A percentile compares a stretch with the other conserved stretches of the same genome.
Conservation (phyloP, 1,284 basidiomycete species). For the Cryptococcus maquisensis region DNA sequence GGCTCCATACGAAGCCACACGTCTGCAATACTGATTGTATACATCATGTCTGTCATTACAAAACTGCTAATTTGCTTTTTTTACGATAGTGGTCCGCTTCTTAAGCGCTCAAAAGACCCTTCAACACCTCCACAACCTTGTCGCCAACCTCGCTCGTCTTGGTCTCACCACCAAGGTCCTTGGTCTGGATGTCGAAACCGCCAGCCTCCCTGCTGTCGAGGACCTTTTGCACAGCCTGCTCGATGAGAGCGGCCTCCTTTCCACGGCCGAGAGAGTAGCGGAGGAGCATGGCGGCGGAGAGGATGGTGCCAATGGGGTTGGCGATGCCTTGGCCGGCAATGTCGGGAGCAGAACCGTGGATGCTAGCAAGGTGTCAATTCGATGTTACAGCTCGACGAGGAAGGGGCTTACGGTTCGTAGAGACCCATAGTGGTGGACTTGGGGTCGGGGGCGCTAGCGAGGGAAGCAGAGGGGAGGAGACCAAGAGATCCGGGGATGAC, state of each 20-base stretch:
- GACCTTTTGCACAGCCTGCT: slow-evolving; percentile 81
- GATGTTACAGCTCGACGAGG: background rate
- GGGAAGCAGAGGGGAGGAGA: slow-evolving; percentile 87
- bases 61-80: background rate
- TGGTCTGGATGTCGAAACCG: slow-evolving; percentile 75
- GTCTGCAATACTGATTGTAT: too few species aligned
- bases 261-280: slow-evolving; percentile 90
- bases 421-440: slow-evolving; percentile 70
- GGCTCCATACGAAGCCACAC: too few species aligned
- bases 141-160: slow-evolving; percentile 78
- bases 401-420: slow-evolving; percentile 71
- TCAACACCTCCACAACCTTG: slow-evolving; percentile 72
- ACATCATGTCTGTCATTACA: too few species aligned
- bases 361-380: slow-evolving; percentile 10
- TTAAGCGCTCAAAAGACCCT: slow-evolving; percentile 53
- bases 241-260: slow-evolving; percentile 75
- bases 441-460: slow-evolving; percentile 76
- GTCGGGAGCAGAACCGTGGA: slow-evolving; percentile 74
- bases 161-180: slow-evolving; percentile 78
- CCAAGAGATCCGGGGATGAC: slow-evolving; percentile 98
- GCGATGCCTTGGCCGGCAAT: slow-evolving; percentile 93
- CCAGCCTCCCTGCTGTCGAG: slow-evolving; percentile 70
- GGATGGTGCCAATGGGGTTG: slow-evolving; percentile 95
- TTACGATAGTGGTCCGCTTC: background rate
- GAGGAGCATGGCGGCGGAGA: slow-evolving; percentile 91